Conservation (phyloP, 192 early-diverging fungal genomes). For the Phycomyces blakesleeanus region DNA sequence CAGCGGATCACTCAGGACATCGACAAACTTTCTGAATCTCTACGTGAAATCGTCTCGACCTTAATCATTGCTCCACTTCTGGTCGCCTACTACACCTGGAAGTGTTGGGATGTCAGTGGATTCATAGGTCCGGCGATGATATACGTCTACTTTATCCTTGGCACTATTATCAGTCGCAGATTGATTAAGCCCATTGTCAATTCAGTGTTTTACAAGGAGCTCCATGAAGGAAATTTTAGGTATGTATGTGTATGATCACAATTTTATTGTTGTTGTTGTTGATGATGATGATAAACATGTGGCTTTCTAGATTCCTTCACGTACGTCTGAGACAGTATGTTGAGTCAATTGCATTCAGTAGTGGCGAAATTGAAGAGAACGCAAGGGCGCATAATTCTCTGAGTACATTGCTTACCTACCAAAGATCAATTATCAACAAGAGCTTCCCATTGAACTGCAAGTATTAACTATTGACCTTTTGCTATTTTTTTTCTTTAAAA, state of each 20-base stretch:
- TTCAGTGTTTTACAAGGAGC: slow-evolving; percentile 70
- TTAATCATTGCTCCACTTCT: slow-evolving; percentile 71
- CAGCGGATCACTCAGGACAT: slow-evolving; percentile 90
- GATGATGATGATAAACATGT: not conserved
- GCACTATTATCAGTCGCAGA: slow-evolving; percentile 53
- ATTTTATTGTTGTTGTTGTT: no score
- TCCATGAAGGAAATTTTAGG: slow-evolving; percentile 79
- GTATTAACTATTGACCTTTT: no score
- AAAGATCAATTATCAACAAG: slow-evolving; percentile 55
- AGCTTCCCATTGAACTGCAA: slow-evolving; percentile 48
- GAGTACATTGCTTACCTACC: slow-evolving; percentile 46
- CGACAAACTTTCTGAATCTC: slow-evolving; percentile 68
- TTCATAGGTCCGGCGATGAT: slow-evolving; percentile 66
- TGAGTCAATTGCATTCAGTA: slow-evolving; percentile 78
- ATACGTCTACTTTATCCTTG: slow-evolving; percentile 67
- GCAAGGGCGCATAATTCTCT: slow-evolving; percentile 51
- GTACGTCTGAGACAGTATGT: slow-evolving; percentile 68
- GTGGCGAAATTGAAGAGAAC: slow-evolving; percentile 69
- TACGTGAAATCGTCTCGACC: slow-evolving; percentile 54
- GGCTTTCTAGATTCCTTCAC: slow-evolving; percentile 52
- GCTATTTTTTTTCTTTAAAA: no score
- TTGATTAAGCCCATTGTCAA: slow-evolving; percentile 75
- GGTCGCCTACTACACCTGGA: slow-evolving; percentile 74
- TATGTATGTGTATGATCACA: no score
- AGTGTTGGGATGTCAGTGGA: slow-evolving; percentile 65